Percentiles rank a stretch among this genome's conserved stretches.
phyloP scores from a whole-genome alignment of 2,329 filamentous ascomycete genomes.

The Ascochyta koolunga region DNA sequence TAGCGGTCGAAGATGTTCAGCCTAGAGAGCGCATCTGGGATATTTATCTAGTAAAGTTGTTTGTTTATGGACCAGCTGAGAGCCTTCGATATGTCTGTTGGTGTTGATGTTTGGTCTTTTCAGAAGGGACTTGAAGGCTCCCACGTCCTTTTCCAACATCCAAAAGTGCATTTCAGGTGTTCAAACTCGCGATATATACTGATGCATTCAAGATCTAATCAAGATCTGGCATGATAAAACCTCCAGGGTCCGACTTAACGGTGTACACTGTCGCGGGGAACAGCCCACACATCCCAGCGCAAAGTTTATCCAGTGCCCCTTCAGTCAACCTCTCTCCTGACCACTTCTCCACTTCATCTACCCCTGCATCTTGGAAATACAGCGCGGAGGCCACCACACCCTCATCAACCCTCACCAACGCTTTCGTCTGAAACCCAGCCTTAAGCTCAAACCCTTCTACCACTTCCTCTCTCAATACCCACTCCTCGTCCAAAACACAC shows the following conservation, averaged over 20 bases:
- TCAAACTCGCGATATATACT: too few species aligned
- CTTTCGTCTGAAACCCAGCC: neutral
- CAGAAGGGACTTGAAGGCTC: too few species aligned
- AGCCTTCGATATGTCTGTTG: too few species aligned
- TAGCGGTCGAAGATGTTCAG: neutral
- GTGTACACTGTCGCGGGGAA: neutral
- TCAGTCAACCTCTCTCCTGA: constrained; percentile 15
- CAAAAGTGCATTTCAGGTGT: too few species aligned
- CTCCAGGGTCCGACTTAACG: constrained; percentile 2
- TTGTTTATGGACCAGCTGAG: too few species aligned
- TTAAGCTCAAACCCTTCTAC: neutral
- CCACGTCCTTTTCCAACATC: too few species aligned
- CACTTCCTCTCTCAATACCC: neutral
- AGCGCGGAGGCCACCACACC: neutral
- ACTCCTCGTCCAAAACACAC: constrained; percentile 2
- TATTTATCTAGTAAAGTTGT: too few species aligned
- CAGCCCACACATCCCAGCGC: neutral
- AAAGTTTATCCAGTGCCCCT: constrained; percentile 2
- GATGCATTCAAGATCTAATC: neutral
- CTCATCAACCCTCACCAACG: neutral
- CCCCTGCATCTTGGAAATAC: neutral
- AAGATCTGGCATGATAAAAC: neutral
- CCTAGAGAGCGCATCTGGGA: too few species aligned
- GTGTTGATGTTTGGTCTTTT: too few species aligned
- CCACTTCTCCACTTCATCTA: neutral